Evolutionary conservation across 148 eudicot genomes (phyloP).

Genomic region (Cornus controversa): DNA sequence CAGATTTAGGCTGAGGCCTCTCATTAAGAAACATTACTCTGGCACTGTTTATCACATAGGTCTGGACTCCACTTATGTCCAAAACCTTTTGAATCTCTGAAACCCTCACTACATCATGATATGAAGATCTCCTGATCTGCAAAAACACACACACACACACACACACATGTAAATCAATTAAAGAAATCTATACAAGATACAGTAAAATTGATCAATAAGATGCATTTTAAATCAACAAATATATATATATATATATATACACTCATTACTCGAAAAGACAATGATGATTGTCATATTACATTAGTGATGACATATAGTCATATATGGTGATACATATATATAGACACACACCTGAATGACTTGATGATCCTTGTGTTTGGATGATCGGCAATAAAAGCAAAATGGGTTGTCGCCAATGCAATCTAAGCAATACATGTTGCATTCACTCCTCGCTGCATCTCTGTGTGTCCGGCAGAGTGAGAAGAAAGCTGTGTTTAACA

Average conservation of each 20-base stretch:
- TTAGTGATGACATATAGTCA: too few relatives aligned
- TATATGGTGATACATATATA: too few relatives aligned
- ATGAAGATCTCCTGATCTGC: constrained; percentile 89
- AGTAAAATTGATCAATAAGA: neutral
- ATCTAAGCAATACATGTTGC: constrained; percentile 84
- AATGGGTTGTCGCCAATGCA: constrained; percentile 56
- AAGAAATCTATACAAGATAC: too few relatives aligned
- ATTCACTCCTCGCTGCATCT: constrained; percentile 71
- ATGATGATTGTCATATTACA: too few relatives aligned
- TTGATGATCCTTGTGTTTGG: constrained; percentile 73
- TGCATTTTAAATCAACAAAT: neutral
- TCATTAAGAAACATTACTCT: constrained; percentile 87
- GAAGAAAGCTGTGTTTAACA: constrained; percentile 62
- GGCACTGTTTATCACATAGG: constrained; percentile 90
- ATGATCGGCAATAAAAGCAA: constrained; percentile 75
- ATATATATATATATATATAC: neutral
- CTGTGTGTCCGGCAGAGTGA: constrained; percentile 60
- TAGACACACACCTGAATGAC: constrained; percentile 60
- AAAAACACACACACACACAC: neutral
- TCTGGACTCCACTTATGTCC: constrained; percentile 82
- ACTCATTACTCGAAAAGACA: too few relatives aligned
- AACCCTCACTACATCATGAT: constrained; percentile 92
- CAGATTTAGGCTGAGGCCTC: constrained; percentile 85
- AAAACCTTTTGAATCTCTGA: constrained; percentile 69
- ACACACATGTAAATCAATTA: neutral